These are phyloP conservation scores for Boechera stricta DNA, from an alignment of 345 rosid genomes.

Conservation along the genomic window DNA sequence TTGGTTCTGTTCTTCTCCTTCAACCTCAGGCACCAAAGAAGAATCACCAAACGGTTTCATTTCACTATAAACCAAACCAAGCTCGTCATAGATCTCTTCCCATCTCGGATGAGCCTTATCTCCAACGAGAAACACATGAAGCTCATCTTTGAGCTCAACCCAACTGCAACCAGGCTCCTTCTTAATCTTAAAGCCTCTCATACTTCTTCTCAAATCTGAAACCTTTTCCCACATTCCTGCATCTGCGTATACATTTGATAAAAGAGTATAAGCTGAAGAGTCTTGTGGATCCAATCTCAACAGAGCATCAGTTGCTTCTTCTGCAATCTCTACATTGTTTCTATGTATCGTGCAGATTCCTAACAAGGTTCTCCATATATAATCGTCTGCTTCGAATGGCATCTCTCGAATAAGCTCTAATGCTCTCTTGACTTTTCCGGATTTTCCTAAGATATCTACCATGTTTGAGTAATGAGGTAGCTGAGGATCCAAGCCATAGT, in stretches of 20 bases:
- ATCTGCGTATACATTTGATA: conserved; percentile 85
- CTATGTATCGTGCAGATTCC: conserved; percentile 76
- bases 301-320: conserved; percentile 60
- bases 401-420: conserved; percentile 64
- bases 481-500: conserved; percentile 71
- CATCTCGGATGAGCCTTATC: conserved; percentile 74
- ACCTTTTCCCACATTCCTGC: conserved; percentile 91
- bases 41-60: conserved; percentile 51
- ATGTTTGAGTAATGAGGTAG: conserved; percentile 86
- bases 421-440: conserved; percentile 65
- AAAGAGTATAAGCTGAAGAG: conserved; percentile 77
- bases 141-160: conserved; percentile 82
- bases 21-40: conserved; percentile 25
- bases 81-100: conserved; percentile 63
- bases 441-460: conserved; percentile 91
- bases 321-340: conserved; percentile 75
- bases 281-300: conserved; percentile 76
- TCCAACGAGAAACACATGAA: conserved; percentile 70
- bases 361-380: conserved; percentile 85
- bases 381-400: conserved; percentile 83
- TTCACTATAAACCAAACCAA: conserved; percentile 61
- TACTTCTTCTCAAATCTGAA: conserved; percentile 64
- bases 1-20: conserved; percentile 21
- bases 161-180: conserved; percentile 98
- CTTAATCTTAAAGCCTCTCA: conserved; percentile 68